phyloP scores from a whole-genome alignment of 768 basidiomycete species.

The Psilocybe tampanensis region DNA sequence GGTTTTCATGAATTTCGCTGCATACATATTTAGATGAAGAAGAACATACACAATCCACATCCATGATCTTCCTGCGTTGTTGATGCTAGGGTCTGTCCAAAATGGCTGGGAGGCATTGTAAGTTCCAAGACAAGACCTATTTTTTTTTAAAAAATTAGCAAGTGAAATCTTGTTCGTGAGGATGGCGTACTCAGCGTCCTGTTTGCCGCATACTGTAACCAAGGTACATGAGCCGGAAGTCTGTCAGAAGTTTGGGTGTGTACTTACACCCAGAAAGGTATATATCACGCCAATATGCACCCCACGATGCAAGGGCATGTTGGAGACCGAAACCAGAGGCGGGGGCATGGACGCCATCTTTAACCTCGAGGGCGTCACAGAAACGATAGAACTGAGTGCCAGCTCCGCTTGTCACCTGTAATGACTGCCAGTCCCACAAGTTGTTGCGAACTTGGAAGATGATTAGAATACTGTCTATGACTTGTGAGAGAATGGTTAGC shows the following conservation, averaged over 20 bases:
- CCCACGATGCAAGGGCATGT: slow-evolving; percentile 63
- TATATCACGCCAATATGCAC: slow-evolving; percentile 52
- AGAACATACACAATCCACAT: slow-evolving; percentile 63
- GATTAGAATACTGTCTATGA: neutral
- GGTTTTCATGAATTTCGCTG: neutral
- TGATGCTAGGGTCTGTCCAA: slow-evolving; percentile 58
- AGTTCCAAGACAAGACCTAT: slow-evolving; percentile 43
- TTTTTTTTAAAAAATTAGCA: neutral
- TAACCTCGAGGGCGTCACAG: slow-evolving; percentile 70
- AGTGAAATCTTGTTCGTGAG: neutral
- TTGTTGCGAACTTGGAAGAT: slow-evolving; percentile 49
- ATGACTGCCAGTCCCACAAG: slow-evolving; percentile 69
- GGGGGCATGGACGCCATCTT: slow-evolving; percentile 52
- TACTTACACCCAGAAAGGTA: slow-evolving; percentile 51
- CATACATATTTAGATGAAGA: neutral
- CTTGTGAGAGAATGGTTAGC: slow-evolving; percentile 9
- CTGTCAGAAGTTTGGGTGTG: neutral
- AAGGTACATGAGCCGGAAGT: neutral
- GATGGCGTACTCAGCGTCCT: slow-evolving; percentile 48
- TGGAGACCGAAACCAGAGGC: slow-evolving; percentile 62
- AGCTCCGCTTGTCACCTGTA: slow-evolving; percentile 54
- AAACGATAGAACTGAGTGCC: slow-evolving; percentile 55
- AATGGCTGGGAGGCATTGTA: slow-evolving; percentile 40
- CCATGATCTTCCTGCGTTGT: slow-evolving; percentile 67
- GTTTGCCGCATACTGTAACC: slow-evolving; percentile 51